A percentile compares a stretch with the other conserved stretches of the same genome.
Conservation (phyloP, 495 filamentous ascomycete species). For the Tuber microsphaerosporum region DNA sequence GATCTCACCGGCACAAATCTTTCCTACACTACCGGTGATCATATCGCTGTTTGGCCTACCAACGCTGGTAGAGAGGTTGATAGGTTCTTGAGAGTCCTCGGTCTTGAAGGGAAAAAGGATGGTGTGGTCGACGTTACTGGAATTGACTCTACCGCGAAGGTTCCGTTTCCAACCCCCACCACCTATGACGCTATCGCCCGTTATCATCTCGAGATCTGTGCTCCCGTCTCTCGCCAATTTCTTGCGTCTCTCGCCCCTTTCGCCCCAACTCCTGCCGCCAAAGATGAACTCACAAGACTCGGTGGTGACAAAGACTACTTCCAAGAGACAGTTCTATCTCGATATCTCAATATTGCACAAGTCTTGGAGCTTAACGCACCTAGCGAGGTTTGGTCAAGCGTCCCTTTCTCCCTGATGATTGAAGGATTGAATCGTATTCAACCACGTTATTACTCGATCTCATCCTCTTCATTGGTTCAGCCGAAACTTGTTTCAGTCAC, state of each 20-base stretch:
- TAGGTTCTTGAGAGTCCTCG: conserved; percentile 74
- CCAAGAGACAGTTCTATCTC: conserved; percentile 71
- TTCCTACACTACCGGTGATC: conserved; percentile 90
- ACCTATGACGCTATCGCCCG: conserved; percentile 90
- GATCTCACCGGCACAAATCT: conserved; percentile 80
- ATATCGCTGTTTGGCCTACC: conserved; percentile 95
- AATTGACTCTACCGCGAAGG: conserved; percentile 90
- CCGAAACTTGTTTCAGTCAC: conserved; percentile 91
- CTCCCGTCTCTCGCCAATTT: conserved; percentile 93
- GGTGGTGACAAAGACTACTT: conserved; percentile 96
- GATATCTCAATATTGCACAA: conserved; percentile 85
- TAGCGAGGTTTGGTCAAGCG: conserved; percentile 64
- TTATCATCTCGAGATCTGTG: conserved; percentile 96
- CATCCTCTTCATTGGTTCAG: conserved; percentile 88
- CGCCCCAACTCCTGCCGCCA: conserved; percentile 73
- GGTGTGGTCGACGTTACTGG: conserved; percentile 83
- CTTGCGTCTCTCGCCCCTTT: conserved; percentile 80
- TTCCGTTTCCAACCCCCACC: conserved; percentile 94
- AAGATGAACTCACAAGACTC: conserved; percentile 78
- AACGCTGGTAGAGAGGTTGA: conserved; percentile 91
- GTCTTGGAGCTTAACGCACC: conserved; percentile 67
- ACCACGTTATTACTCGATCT: conserved; percentile 98
- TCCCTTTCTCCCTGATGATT: conserved; percentile 91
- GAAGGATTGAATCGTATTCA: conserved; percentile 92
- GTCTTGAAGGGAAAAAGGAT: conserved; percentile 67